Base-by-base conservation (phyloP, 768 basidiomycete species). In the Hirschioporus abietinus region DNA sequence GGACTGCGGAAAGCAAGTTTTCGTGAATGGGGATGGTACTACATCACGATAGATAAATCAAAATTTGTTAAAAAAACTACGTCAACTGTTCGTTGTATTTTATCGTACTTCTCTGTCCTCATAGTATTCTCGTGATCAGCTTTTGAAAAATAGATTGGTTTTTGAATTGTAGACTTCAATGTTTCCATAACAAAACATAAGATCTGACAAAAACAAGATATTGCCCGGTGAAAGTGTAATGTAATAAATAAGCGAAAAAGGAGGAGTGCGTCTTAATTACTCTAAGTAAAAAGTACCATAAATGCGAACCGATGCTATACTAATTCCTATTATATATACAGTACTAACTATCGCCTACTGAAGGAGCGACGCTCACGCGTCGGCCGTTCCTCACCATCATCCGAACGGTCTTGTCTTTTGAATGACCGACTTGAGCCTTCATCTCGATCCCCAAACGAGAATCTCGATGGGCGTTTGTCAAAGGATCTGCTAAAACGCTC, bases 11-110 rank as follows among this genome's bases (percentile, higher is more conserved):
- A 61, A 61, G 60, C 25, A 61, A 34, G 60, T 61, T 61, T 34
- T 61, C 25, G 60, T 61, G 17, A 61, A 61, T 34, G 60, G 23
- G 23, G 60, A 52, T 52, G 42, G 42, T 52, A 52, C 42, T 20
- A 52, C 60, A 18, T 61, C 60, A 9, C 30, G 42, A 20, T 52
- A 52, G 60, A 15, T 24, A 24, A 24, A 61, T 6, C 17, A 2
- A 12, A 61, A 9, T 4, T n/a, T 59, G 2, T 3, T 59, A 3
- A 30, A 8, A 59, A n/a, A 26, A n/a, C 20, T 26, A 59, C 58
- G 20, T 61, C 5, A 25, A 61, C 60, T 24, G 1, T 25, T 25
- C 20, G 60, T 61, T 60, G 60, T 61, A 61, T 17, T 61, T 3
- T 61, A 34, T 61, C 30, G 4, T 61, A 12, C 23, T 24, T 15